These are phyloP conservation scores for Colletotrichum acutatum DNA, from an alignment of 2,329 filamentous ascomycete species.

Conservation along the genomic window DNA sequence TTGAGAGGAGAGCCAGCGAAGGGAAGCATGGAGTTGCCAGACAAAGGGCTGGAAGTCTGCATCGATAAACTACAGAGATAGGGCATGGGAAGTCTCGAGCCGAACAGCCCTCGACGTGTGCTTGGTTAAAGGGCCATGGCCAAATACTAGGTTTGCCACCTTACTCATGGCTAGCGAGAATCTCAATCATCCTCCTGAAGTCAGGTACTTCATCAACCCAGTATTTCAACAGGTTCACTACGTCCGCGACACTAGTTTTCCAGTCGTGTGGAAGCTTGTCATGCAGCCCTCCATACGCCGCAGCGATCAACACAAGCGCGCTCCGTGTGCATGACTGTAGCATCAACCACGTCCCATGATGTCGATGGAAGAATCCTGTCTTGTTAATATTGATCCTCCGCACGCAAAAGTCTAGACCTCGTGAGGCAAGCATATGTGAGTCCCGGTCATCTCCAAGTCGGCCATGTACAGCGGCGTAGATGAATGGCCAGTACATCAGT, in stretches of 20 bases:
- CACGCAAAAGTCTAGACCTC: conserved; percentile 27
- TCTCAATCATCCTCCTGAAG: background rate
- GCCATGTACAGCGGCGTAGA: conserved; percentile 7
- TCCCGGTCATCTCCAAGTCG: background rate
- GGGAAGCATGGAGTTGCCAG: conserved; percentile 36
- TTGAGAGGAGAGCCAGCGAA: conserved; percentile 35
- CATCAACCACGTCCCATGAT: conserved; percentile 40
- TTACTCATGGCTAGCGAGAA: too few species aligned
- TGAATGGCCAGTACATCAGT: conserved; percentile 22
- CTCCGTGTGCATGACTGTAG: conserved; percentile 38
- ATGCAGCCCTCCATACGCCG: background rate
- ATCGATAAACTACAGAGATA: background rate
- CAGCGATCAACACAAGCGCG: conserved; percentile 18
- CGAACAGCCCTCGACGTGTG: too few species aligned
- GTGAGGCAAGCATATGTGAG: background rate
- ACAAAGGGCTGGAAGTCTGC: conserved; percentile 40
- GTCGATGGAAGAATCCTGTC: conserved; percentile 38
- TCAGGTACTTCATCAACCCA: background rate
- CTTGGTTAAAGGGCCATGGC: too few species aligned
- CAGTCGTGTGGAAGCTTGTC: conserved; percentile 37
- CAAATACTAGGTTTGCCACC: too few species aligned
- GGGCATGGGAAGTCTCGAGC: too few species aligned
- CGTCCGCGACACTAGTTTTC: background rate
- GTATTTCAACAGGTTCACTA: background rate
- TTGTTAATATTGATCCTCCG: conserved; percentile 32